Base-by-base conservation (phyloP, 805 yeast genomes). In the Wickerhamomyces chambardii region DNA sequence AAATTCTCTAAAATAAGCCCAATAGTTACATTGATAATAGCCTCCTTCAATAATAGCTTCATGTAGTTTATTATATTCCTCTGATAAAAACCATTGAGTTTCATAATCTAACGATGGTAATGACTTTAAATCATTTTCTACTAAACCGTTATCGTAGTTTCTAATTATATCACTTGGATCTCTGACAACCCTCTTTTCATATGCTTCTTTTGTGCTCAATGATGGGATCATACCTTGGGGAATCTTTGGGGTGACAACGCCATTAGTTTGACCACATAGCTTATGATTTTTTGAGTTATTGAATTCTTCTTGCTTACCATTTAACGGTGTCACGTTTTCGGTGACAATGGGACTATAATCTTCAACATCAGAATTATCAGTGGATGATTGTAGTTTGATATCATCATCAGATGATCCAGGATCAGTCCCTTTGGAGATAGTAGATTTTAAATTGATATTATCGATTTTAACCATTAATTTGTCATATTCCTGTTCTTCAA, bases 11-110 rank as follows among this genome's bases (percentile, higher is more conserved):
- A 64, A 72, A 51, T 87, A 86, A 32, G 70, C 75, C 68, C 78
- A 64, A 54, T 85, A 86, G 38, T 75, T 69, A 55, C 95, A 86
- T 30, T 78, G 61, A 52, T 84, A 87, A 30, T 69, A 70, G 1
- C 86, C 87, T 11, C 66, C 72, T 1, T 61, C 61, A 14, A 68
- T 70, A 28, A 86, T 50, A 26, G 57, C 52, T 16, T 67, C 55
- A 51, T 84, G 89, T 22, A 87, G 62, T 32, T 62, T 64, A 37
- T 75, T 67, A 57, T 83, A 86, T 52, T 73, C 75, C 15, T 50
- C 47, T 3, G 80, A 65, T 26, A 86, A 61, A 24, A 44, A 31
- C 16, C 64, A 56, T 49, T 86, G 96, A 0, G 94, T 82, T 6
- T 64, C 58, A 41, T 70, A 70, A 47, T 84, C 94, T 33, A 86